Evolutionary conservation across 345 rosid species (phyloP), one percentile per base, ranked within the genome.

Genomic region (Camelina hispida): DNA sequence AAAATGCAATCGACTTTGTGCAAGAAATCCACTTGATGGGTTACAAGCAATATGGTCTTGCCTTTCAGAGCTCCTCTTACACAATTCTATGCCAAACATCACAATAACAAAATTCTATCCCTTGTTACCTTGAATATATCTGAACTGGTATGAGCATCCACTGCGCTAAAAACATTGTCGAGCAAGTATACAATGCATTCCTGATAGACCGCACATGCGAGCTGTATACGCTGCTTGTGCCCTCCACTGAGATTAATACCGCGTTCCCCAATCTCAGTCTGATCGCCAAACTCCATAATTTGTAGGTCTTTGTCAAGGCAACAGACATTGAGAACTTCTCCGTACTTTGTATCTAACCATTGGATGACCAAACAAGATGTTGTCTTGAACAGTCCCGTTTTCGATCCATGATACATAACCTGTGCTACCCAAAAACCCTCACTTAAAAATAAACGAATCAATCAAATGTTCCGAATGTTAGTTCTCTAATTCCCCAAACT

Each of bases 171-270:
- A 76, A 91, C 89, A 66, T 94, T 97, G 71, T 94, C 98, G 6
- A 94, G 93, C 74, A 94, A 89, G 76, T 90, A 94, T 35, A 88
- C 87, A 74, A 91, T 97, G 59, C 80, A 81, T 70, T 94, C 97
- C 77, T 91, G 97, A 75, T 91, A 94, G 54, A 91, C 97, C 2
- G 97, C 96, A 55, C 96, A 84, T 8, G 98, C 97, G 3, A 94
- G 95, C 68, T 94, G 98, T 62, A 94, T 83, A 56, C 98, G 83
- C 82, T 94, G 98, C 82, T 94, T 94, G 85, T 94, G 98, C 11
- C 98, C 97, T 6, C 98, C 98, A 18, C 98, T 94, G 64, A 91
- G 97, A 81, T 94, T 91, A 75, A 94, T 94, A 42, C 98, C 97
- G 0, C 96, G 91, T 79, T 94, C 98, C 48, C 98, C 98, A 14